A percentile compares a stretch with the other conserved stretches of the same genome.
Evolutionary conservation across 208 protist genomes (phyloP).

Genomic region (Leishmania amazonensis): DNA sequence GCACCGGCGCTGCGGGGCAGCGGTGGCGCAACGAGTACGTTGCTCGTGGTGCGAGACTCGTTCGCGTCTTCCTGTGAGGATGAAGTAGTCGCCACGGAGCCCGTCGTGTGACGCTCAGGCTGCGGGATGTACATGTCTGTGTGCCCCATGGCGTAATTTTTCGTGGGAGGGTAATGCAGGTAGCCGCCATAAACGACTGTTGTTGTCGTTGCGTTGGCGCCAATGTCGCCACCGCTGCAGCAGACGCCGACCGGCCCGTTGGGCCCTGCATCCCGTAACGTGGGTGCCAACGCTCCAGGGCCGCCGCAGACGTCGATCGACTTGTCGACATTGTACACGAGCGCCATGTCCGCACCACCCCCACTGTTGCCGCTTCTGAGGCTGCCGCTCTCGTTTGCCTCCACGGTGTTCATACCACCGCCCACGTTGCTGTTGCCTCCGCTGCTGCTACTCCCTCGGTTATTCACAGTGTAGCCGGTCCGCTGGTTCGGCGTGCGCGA

Average conservation of each 20-base stretch:
- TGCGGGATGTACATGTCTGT: background rate
- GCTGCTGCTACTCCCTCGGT: background rate
- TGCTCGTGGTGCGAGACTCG: background rate
- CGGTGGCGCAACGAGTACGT: background rate
- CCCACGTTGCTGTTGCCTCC: background rate
- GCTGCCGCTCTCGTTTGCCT: background rate
- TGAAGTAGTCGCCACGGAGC: background rate
- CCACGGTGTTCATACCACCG: background rate
- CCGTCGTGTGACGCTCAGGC: background rate
- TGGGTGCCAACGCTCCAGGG: background rate
- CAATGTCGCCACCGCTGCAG: background rate
- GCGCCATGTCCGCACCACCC: background rate
- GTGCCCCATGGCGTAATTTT: background rate
- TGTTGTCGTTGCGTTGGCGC: background rate
- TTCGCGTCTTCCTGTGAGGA: background rate
- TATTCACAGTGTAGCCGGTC: background rate
- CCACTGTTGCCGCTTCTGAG: background rate
- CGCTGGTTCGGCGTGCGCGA: background rate
- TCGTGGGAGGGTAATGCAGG: slow-evolving; percentile 1
- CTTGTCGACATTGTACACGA: background rate
- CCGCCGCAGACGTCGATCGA: background rate
- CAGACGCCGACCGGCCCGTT: background rate
- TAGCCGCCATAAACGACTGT: background rate
- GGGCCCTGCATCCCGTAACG: background rate
- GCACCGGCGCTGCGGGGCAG: slow-evolving; percentile 13